phyloP scores from a whole-genome alignment of 2,329 filamentous ascomycete genomes.

The Rosellinia necatrix region DNA sequence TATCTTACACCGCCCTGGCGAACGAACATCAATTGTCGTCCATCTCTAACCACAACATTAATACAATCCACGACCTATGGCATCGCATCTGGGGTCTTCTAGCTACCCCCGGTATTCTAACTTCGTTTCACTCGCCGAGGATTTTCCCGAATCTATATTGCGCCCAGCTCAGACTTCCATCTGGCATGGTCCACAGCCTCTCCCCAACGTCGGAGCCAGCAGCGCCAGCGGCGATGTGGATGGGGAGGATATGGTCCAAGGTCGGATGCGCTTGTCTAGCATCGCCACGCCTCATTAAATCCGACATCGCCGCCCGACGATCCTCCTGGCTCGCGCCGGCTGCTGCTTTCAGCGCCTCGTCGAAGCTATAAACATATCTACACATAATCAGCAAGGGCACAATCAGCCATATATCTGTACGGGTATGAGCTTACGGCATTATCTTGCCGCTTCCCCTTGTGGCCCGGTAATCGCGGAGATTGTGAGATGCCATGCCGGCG shows the following conservation, averaged over 20 bases:
- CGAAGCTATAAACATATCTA: constrained; percentile 9
- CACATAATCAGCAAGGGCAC: neutral
- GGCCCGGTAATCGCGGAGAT: constrained; percentile 44
- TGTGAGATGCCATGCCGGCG: constrained; percentile 63
- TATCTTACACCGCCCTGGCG: no score
- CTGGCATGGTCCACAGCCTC: constrained; percentile 29
- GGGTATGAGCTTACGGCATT: constrained; percentile 1
- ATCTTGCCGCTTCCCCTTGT: constrained; percentile 14
- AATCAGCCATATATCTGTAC: neutral
- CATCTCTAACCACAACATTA: no score
- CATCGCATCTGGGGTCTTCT: no score
- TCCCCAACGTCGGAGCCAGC: constrained; percentile 44
- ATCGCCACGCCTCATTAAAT: constrained; percentile 54
- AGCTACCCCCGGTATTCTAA: no score
- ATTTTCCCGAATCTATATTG: constrained; percentile 16
- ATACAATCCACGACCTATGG: no score
- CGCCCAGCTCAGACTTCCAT: constrained; percentile 25
- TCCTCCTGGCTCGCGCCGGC: constrained; percentile 45
- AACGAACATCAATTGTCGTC: no score
- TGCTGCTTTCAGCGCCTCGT: constrained; percentile 59
- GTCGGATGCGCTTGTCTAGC: constrained; percentile 66
- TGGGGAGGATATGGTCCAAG: constrained; percentile 65
- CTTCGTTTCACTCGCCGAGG: no score
- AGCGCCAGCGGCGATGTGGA: constrained; percentile 62
- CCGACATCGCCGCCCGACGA: constrained; percentile 49